phyloP scores from a whole-genome alignment of 2,329 filamentous ascomycete genomes.

The Nemania bipapillata region DNA sequence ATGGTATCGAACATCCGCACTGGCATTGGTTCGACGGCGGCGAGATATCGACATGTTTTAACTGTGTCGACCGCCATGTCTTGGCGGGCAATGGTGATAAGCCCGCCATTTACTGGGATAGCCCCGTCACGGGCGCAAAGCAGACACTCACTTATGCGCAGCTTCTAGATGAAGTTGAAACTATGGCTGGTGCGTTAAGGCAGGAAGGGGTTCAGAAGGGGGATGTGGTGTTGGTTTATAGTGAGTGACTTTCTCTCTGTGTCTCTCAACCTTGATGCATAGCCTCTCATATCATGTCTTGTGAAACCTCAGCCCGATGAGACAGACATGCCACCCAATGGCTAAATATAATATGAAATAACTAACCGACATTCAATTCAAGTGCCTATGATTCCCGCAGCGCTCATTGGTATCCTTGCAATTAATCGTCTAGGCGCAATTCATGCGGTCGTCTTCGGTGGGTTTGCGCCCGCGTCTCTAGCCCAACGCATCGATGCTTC shows the following conservation, averaged over 20 bases:
- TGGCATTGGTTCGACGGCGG: conserved; percentile 94
- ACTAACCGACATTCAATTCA: conserved; percentile 27
- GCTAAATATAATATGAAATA: not conserved
- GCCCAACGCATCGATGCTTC: conserved; percentile 90
- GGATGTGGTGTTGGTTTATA: conserved; percentile 91
- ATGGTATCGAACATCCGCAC: conserved; percentile 69
- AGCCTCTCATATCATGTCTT: too few species aligned
- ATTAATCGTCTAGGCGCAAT: conserved; percentile 84
- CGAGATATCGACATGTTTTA: conserved; percentile 90
- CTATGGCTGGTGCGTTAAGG: conserved; percentile 80
- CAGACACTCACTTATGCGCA: conserved; percentile 78
- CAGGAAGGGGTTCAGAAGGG: conserved; percentile 85
- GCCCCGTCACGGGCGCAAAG: conserved; percentile 80
- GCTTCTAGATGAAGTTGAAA: conserved; percentile 82
- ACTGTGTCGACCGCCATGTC: conserved; percentile 92
- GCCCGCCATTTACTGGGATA: conserved; percentile 86
- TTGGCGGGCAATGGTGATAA: conserved; percentile 76
- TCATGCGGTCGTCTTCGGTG: conserved; percentile 92
- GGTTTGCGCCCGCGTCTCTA: conserved; percentile 82
- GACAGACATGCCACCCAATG: too few species aligned
- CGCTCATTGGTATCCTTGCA: conserved; percentile 86
- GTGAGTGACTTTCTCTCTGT: conserved; percentile 58
- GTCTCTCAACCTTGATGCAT: not conserved
- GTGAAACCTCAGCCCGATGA: not conserved
- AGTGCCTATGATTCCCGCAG: conserved; percentile 96